A percentile compares a stretch with the other conserved stretches of the same genome.
Evolutionary conservation across 345 rosid genomes (phyloP).

Genomic region (Cardamine occulta): DNA sequence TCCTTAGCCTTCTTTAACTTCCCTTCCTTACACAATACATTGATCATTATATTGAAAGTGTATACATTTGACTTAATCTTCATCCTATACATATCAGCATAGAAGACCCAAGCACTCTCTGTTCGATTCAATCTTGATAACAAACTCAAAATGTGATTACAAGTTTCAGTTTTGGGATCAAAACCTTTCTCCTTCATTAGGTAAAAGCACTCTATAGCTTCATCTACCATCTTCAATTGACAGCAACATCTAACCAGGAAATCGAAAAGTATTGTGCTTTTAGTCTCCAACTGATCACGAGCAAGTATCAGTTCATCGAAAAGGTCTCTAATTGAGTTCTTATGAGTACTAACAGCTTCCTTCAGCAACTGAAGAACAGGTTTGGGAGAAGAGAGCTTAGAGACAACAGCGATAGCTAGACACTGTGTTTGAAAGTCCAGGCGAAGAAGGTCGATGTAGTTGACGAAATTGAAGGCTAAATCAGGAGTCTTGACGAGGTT

Average conservation of each 20-base stretch:
- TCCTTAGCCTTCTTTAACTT: slow-evolving; percentile 80
- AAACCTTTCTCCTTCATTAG: slow-evolving; percentile 69
- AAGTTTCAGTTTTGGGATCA: slow-evolving; percentile 70
- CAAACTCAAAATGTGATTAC: slow-evolving; percentile 68
- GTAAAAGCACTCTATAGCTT: slow-evolving; percentile 67
- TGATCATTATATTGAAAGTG: slow-evolving; percentile 91
- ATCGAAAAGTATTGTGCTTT: slow-evolving; percentile 64
- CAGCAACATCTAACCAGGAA: slow-evolving; percentile 65
- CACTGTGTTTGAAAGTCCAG: slow-evolving; percentile 65
- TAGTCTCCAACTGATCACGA: slow-evolving; percentile 50
- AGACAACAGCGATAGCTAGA: slow-evolving; percentile 60
- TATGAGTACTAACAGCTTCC: slow-evolving; percentile 39
- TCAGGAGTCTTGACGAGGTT: slow-evolving; percentile 61
- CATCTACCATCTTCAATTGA: slow-evolving; percentile 63
- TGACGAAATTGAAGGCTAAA: slow-evolving; percentile 57
- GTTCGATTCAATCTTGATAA: slow-evolving; percentile 60
- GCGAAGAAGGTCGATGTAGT: slow-evolving; percentile 45
- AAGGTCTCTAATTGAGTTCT: slow-evolving; percentile 42
- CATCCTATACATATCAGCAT: slow-evolving; percentile 94
- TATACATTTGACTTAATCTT: slow-evolving; percentile 67
- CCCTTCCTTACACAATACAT: slow-evolving; percentile 84
- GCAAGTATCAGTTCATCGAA: slow-evolving; percentile 55
- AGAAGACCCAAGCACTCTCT: slow-evolving; percentile 75
- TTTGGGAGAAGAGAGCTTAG: slow-evolving; percentile 61
- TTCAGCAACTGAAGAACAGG: slow-evolving; percentile 61